Percentiles rank a stretch among this genome's conserved stretches.
These are phyloP conservation scores for Geopyxis carbonaria DNA, from an alignment of 495 filamentous ascomycete species.

Conservation along the genomic window DNA sequence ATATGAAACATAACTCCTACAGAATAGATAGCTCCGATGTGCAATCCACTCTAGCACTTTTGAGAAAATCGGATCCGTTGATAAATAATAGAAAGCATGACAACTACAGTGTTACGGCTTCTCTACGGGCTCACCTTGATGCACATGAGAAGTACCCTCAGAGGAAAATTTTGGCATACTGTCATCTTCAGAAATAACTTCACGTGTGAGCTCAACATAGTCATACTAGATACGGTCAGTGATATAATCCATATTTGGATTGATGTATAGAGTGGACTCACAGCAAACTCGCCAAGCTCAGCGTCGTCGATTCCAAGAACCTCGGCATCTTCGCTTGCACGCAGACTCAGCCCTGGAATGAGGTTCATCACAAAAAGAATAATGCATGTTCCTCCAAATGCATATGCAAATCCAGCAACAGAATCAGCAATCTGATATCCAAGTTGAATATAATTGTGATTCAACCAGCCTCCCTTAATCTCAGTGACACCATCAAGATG, in stretches of 20 bases:
- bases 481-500: slow-evolving; percentile 58
- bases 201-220: slow-evolving; percentile 82
- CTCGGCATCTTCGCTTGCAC: slow-evolving; percentile 69
- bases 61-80: no score
- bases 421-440: slow-evolving; percentile 82
- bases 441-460: slow-evolving; percentile 77
- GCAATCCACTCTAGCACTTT: no score
- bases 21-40: no score
- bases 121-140: no score
- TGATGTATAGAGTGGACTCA: slow-evolving; percentile 7
- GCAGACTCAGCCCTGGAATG: slow-evolving; percentile 66
- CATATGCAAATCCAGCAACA: slow-evolving; percentile 64
- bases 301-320: slow-evolving; percentile 85
- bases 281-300: slow-evolving; percentile 90
- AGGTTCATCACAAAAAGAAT: slow-evolving; percentile 81
- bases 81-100: no score
- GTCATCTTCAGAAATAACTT: slow-evolving; percentile 51
- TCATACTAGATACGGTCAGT: slow-evolving; percentile 42
- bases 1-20: no score
- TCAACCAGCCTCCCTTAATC: slow-evolving; percentile 79
- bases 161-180: slow-evolving; percentile 15
- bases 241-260: neutral
- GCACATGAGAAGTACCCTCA: no score
- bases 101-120: no score
- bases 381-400: slow-evolving; percentile 67